Base-by-base conservation (phyloP, 495 filamentous ascomycete genomes). In the Aspergillus taichungensis region DNA sequence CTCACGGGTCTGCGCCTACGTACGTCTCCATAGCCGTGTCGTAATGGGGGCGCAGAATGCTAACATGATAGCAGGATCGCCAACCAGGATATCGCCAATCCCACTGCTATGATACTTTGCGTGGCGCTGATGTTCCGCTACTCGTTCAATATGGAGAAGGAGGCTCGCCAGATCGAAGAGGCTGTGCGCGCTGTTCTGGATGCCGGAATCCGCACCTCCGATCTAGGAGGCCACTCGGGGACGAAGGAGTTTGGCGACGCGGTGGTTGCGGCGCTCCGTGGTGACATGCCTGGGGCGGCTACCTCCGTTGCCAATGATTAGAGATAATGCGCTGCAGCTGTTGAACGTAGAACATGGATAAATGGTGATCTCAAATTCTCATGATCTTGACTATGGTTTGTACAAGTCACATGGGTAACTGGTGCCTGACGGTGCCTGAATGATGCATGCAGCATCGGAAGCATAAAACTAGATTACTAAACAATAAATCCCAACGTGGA, bases 61-160 rank as follows among this genome's bases (percentile, higher is more conserved):
- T 44, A 36, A 40, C 6, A 7, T 13, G 5, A 11, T 11, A 10
- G 13, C 40, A 62, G 60, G 8, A 69, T 69, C 36, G 64, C 66
- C 8, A 64, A 64, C 8, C 46, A 58, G 42, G 64, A 69, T 27
- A 59, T 67, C 29, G 66, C 63, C 3, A 88, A 88, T 61, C 84
- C 84, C 6, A 67, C 85, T 29, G 88, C 87, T 18, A 87, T 87
- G 54, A 86, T 95, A 45, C 77, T 95, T 6, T 90, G 85, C 5
- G 81, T 91, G 14, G 88, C 87, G 48, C 86, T 95, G 83, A 86
- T 96, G 85, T 78, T 95, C 52, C 81, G 82, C 47, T 95, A 95
- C 68, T 94, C 87, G 4, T 72, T 96, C 35, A 78, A 79, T 51
- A 78, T 87, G 55, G 83, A 85, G 35, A 67, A 73, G 13, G 78